These are phyloP conservation scores for Arbutus unedo DNA, from an alignment of 148 eudicot species.

Conservation along the genomic window DNA sequence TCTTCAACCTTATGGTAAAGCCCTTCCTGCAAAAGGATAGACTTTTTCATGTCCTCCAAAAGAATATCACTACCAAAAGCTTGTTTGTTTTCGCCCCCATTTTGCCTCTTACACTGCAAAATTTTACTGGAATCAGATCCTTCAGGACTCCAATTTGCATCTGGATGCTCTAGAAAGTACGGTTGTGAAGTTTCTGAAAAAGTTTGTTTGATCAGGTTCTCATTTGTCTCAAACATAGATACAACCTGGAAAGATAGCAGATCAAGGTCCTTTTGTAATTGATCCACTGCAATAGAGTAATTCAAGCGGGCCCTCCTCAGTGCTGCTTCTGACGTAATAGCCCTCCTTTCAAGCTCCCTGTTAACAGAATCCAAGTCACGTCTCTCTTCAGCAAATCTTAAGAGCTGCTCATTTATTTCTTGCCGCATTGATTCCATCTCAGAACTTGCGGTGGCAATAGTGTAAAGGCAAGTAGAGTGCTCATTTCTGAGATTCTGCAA, in stretches of 20 bases:
- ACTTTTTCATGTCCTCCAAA: conserved; percentile 62
- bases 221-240: conserved; percentile 90
- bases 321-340: conserved; percentile 71
- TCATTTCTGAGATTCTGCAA: conserved; percentile 82
- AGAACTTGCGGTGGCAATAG: conserved; percentile 56
- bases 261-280: conserved; percentile 89
- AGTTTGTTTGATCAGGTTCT: conserved; percentile 68
- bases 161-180: conserved; percentile 30
- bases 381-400: conserved; percentile 65
- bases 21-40: conserved; percentile 66
- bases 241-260: conserved; percentile 82
- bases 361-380: conserved; percentile 49
- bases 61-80: conserved; percentile 46
- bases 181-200: conserved; percentile 54
- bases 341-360: conserved; percentile 86
- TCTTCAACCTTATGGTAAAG: conserved; percentile 65
- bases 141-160: conserved; percentile 22
- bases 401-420: conserved; percentile 60
- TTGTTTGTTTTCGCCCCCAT: conserved; percentile 33
- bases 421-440: conserved; percentile 78
- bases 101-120: conserved; percentile 29
- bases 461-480: conserved; percentile 75
- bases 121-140: conserved; percentile 23
- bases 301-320: conserved; percentile 80
- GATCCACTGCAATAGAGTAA: conserved; percentile 87